Conservation (phyloP, 2,329 filamentous ascomycete species). For the Penicillium sp. region DNA sequence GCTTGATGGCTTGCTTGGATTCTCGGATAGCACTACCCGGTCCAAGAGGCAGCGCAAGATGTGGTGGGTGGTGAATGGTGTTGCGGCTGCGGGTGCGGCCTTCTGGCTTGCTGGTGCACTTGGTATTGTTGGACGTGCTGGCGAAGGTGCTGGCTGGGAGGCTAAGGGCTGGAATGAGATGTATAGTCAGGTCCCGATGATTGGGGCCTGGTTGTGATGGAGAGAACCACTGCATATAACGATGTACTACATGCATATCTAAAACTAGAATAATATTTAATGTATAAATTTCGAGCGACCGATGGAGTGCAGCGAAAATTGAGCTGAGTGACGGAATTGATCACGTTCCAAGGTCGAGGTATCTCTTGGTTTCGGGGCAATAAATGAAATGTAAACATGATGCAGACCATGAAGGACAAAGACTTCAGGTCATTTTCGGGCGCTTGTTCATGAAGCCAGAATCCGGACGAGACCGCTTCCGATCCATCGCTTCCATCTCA, state of each 20-base stretch:
- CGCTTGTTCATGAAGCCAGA: conserved; percentile 37
- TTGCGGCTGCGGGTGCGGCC: conserved; percentile 58
- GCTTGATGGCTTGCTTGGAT: conserved; percentile 34
- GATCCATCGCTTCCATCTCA: conserved; percentile 63
- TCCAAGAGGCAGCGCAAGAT: conserved; percentile 59
- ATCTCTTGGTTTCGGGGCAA: no score
- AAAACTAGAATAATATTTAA: neutral
- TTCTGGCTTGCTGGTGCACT: conserved; percentile 83
- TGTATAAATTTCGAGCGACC: neutral
- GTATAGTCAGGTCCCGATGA: conserved; percentile 61
- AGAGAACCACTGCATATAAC: neutral
- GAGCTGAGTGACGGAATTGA: neutral
- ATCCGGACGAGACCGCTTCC: conserved; percentile 56
- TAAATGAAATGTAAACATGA: neutral
- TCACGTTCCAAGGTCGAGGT: no score
- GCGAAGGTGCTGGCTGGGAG: conserved; percentile 73
- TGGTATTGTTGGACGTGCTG: conserved; percentile 73
- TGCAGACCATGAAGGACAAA: neutral
- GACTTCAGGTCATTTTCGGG: conserved; percentile 33
- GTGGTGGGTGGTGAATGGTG: conserved; percentile 71
- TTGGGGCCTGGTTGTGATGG: conserved; percentile 53
- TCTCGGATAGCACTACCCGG: conserved; percentile 54
- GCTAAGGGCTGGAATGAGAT: conserved; percentile 77
- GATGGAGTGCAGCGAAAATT: neutral
- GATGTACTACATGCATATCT: neutral